phyloP scores from a whole-genome alignment of 306 rosid genomes.

The Medicago arabica region DNA sequence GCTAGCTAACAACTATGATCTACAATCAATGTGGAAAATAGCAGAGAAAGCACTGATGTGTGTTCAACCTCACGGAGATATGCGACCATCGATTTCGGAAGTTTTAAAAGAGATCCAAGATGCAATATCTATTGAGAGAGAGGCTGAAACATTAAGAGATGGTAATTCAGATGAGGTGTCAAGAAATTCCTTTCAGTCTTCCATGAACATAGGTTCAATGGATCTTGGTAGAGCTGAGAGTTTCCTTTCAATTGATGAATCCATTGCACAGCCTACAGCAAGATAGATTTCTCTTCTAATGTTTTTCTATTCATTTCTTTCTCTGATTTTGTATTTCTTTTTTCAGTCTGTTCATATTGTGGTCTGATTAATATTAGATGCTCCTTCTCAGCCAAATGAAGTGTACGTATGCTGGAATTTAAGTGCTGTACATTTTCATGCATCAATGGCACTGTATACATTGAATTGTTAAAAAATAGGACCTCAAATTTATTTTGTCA shows the following conservation, averaged over 20 bases:
- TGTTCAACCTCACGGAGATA: conserved; percentile 83
- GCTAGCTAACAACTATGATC: conserved; percentile 65
- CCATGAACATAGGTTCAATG: conserved; percentile 66
- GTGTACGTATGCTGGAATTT: not conserved
- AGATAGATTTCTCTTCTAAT: conserved; percentile 49
- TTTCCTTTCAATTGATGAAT: conserved; percentile 76
- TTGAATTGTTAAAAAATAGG: not conserved
- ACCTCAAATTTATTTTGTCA: too few species aligned
- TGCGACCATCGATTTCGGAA: conserved; percentile 93
- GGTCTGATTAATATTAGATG: too few species aligned
- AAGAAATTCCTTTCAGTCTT: conserved; percentile 72
- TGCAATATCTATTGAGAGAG: conserved; percentile 81
- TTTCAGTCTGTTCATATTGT: conserved; percentile 32
- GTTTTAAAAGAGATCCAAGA: conserved; percentile 98
- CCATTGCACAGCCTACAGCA: conserved; percentile 76
- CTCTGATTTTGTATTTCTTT: not conserved
- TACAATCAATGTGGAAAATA: conserved; percentile 98
- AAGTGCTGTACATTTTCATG: conserved; percentile 1
- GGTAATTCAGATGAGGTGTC: conserved; percentile 76
- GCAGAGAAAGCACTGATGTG: conserved; percentile 99
- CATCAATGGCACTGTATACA: conserved; percentile 12
- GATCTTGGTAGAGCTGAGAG: conserved; percentile 73
- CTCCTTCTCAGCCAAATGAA: too few species aligned
- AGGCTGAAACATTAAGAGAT: conserved; percentile 53
- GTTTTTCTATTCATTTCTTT: conserved; percentile 12